Percentiles rank a stretch among this genome's conserved stretches.
phyloP scores from a whole-genome alignment of 2,329 filamentous ascomycete genomes.

The Pseudogymnoascus sp. region DNA sequence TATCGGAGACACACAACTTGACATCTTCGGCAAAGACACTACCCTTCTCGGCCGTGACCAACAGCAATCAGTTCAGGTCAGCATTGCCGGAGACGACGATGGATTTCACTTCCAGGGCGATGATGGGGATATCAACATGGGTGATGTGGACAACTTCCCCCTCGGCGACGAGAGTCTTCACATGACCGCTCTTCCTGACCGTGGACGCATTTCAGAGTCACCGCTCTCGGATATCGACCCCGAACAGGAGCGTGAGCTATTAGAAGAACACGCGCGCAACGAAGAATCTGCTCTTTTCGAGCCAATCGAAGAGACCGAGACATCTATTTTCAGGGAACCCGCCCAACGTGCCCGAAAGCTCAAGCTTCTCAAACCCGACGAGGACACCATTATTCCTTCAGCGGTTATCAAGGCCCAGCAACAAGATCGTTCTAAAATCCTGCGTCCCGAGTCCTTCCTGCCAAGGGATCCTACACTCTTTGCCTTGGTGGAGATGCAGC shows the following conservation, averaged over 20 bases:
- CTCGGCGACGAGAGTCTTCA: slow-evolving; percentile 51
- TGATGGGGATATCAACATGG: slow-evolving; percentile 55
- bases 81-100: slow-evolving; percentile 39
- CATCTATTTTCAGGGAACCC: slow-evolving; percentile 54
- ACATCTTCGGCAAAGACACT: slow-evolving; percentile 45
- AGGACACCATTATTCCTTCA: slow-evolving; percentile 67
- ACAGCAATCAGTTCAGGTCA: slow-evolving; percentile 46
- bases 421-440: slow-evolving; percentile 74
- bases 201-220: slow-evolving; percentile 57
- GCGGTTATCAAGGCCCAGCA: slow-evolving; percentile 80
- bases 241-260: slow-evolving; percentile 49
- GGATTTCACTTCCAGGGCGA: slow-evolving; percentile 50
- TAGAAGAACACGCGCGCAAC: slow-evolving; percentile 40
- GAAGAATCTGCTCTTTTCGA: slow-evolving; percentile 49
- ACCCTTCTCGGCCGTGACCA: slow-evolving; percentile 36
- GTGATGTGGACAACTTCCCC: slow-evolving; percentile 47
- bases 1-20: slow-evolving; percentile 50
- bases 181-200: slow-evolving; percentile 39
- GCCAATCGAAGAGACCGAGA: slow-evolving; percentile 44
- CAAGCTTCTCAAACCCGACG: slow-evolving; percentile 74
- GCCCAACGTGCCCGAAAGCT: slow-evolving; percentile 70
- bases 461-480: slow-evolving; percentile 81
- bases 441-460: slow-evolving; percentile 73
- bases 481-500: slow-evolving; percentile 85
- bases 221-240: slow-evolving; percentile 63